Base-by-base conservation (phyloP, 768 basidiomycete genomes). In the Lanmaoa rubissima region DNA sequence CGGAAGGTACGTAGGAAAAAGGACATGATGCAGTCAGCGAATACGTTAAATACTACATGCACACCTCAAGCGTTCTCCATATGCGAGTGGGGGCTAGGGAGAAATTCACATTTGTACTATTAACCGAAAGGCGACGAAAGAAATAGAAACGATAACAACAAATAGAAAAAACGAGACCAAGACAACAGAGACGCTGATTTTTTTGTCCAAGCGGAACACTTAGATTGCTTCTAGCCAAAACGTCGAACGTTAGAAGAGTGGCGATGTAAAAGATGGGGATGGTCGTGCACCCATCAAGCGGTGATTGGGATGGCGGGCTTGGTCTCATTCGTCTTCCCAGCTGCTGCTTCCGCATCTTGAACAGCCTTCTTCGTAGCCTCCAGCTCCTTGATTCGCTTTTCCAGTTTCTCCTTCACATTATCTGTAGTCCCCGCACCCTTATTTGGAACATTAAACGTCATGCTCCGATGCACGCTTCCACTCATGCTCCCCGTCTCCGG, bases 311-410 rank as follows among this genome's bases (percentile, higher is more conserved):
- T 69, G 8, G 81, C 68, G 43, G 82, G 79, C 34, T 79, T 74
- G 16, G 65, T 60, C 42, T 82, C 85, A 55, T 82, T 80, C 65
- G 86, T 85, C 73, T 87, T 87, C 67, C 74, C 80, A 53, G 79
- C 78, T 24, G 79, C 81, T 10, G 78, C 81, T 67, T 88, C 80
- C 3, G 86, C 86, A 28, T 83, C 83, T 63, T 79, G 81, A 19
- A 88, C 82, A 3, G 85, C 86, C 69, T 82, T 81, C 72, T 87
- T 83, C 70, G 82, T 82, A 63, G 82, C 83, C 70, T 90, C 83
- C 26, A 88, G 76, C 67, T 86, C 86, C 71, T 82, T 85, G 64
- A 84, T 79, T 66, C 81, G 73, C 65, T 67, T 74, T 64, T 78
- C 76, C 51, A 80, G 74, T 58, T 79, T 76, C 57, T 81, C 77